Evolutionary conservation across 176 grass and related monocot genomes (phyloP), one percentile per base, ranked within the genome.

Genomic region (Puya raimondii): DNA sequence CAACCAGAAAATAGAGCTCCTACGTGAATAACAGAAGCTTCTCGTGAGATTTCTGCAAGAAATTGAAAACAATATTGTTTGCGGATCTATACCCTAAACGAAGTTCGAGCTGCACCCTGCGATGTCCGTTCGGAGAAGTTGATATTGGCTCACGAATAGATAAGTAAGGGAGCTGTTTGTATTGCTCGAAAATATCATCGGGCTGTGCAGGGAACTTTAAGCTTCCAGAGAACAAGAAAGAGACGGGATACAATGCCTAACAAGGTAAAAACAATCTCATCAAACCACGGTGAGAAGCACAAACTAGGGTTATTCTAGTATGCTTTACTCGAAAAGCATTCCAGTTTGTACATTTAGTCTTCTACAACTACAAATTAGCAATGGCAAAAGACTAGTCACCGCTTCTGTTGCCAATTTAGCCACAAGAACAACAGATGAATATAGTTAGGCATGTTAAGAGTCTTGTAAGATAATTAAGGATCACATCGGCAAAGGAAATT

Each of bases 161-260:
- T 69, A 96, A 72, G 63, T 68, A 67, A 22, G 93, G 93, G 4
- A 96, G 83, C 49, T 79, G 26, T 66, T 87, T 54, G 83, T 96
- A 85, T 23, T 81, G 79, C 47, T 87, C 73, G 81, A 68, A 82
- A 71, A 97, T 87, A 67, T 90, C 86, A 74, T 90, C 74, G 57
- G 74, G 64, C 74, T 80, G 63, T 58, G 86, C 80, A 64, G 82
- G 86, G 70, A 83, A 92, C 63, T 89, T 85, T 47, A 97, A 76
- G 81, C 86, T 90, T 72, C 86, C 86, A 63, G 86, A 87, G 78
- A 97, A 97, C 80, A 97, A 85, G 77, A 90, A 97, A 70, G 86
- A 79, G 33, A 92, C 84, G 70, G 93, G 93, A 71, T 87, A 97
- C 47, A 87, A 1, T 74, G 88, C 89, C 93, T 97, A 78, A 64